phyloP scores from a whole-genome alignment of 768 basidiomycete genomes.

The Crucibulum laeve region DNA sequence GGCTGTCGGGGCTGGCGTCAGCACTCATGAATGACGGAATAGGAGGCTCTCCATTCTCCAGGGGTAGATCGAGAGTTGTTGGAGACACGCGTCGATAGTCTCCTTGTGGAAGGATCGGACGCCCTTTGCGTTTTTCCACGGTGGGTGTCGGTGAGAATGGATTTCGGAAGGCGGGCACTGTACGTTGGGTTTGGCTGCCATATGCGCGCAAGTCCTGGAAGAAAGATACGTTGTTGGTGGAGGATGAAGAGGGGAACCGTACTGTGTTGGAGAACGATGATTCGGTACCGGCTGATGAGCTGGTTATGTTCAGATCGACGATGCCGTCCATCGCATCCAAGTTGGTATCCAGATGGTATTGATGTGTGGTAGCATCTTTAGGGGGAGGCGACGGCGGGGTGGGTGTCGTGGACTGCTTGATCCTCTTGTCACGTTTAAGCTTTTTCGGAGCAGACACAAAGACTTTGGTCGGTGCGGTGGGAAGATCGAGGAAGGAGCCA shows the following conservation, averaged over 20 bases:
- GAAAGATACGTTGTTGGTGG: too few relatives aligned
- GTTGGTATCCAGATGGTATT: constrained; percentile 61
- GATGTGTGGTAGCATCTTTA: constrained; percentile 11
- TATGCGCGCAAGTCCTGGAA: not conserved
- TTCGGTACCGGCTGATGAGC: not conserved
- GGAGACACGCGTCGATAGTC: constrained; percentile 46
- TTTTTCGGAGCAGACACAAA: constrained; percentile 6
- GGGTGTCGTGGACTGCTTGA: not conserved
- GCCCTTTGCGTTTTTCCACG: constrained; percentile 19
- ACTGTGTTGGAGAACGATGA: not conserved
- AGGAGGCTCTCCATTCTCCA: constrained; percentile 7
- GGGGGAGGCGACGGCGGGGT: not conserved
- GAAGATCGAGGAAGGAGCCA: not conserved
- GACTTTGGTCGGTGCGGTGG: not conserved
- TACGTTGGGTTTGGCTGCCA: constrained; percentile 25
- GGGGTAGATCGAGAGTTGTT: constrained; percentile 38
- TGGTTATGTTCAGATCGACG: constrained; percentile 40
- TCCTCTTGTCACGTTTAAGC: constrained; percentile 9
- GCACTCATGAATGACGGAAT: not conserved
- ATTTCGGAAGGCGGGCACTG: too few relatives aligned
- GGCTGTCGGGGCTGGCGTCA: constrained; percentile 14
- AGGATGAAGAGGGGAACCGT: not conserved
- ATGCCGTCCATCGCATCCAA: constrained; percentile 81
- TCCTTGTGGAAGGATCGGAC: constrained; percentile 9
- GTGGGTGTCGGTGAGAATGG: constrained; percentile 24